Base-by-base conservation (phyloP, 441 rosid species). In the Erodium texanum region DNA sequence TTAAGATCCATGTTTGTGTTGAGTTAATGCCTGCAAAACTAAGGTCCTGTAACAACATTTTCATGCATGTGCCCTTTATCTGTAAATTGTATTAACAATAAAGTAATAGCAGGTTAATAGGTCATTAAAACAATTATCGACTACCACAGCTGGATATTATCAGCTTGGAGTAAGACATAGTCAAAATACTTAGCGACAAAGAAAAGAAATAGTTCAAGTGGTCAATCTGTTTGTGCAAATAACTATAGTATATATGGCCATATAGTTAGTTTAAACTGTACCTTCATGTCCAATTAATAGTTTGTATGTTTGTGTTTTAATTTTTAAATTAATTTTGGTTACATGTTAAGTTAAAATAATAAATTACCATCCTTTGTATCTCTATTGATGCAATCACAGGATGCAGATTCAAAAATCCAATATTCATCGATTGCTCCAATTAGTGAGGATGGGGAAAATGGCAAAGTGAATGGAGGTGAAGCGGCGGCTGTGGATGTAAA, bases 331-430 rank as follows among this genome's bases (percentile, higher is more conserved):
- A 24, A 24, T 62, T 24, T 62, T 62, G 24, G 16, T 23, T 23
- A 9, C 4, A 11, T 23, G 12, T 14, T 24, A 10, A 62, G 36
- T 10, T 23, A 62, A 62, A 24, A 24, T 20, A 18, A 20, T 56
- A 23, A 62, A 62, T 24, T 62, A 23, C 23, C 24, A 59, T 20
- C 12, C 36, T 7, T 66, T 9, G 5, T 48, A 29, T 24, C 65
- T 27, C 66, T 74, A 50, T 56, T 32, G 52, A 50, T 74, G 65
- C 48, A 65, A 66, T 58, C 77, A 64, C 80, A 84, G 87, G 80
- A 75, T 70, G 69, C 41, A 68, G 80, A 69, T 67, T 56, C 77
- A 66, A 80, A 77, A 70, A 65, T 65, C 75, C 80, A 80, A 68
- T 77, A 32, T 64, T 71, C 75, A 41, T 56, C 71, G 22, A 52